Conservation (phyloP, 1,284 basidiomycete genomes). For the Melanopsichium pennsylvanicum region DNA sequence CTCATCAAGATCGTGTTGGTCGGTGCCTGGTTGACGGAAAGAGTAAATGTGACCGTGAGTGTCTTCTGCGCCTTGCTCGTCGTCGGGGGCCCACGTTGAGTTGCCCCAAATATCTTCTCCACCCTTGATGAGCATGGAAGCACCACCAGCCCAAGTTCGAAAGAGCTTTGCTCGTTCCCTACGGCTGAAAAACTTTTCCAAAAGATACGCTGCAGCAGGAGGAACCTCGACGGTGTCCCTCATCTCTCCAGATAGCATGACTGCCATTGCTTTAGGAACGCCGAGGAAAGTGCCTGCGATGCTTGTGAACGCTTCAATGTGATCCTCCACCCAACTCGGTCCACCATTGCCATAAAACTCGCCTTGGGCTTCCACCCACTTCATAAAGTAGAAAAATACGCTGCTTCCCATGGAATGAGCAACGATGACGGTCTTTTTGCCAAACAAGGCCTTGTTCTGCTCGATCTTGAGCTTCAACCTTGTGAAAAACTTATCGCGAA, state of each 20-base stretch:
- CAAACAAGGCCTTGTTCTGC: constrained; percentile 76
- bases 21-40: constrained; percentile 71
- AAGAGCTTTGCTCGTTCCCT: constrained; percentile 89
- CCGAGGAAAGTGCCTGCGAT: constrained; percentile 86
- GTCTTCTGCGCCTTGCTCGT: constrained; percentile 40
- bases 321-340: constrained; percentile 86
- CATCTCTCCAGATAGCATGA: constrained; percentile 93
- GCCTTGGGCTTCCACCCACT: constrained; percentile 91
- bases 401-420: constrained; percentile 73
- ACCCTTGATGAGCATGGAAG: constrained; percentile 75
- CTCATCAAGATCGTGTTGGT: constrained; percentile 39
- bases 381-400: constrained; percentile 67
- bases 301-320: constrained; percentile 68
- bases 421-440: constrained; percentile 84
- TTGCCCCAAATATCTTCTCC: constrained; percentile 92
- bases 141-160: constrained; percentile 92
- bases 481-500: constrained; percentile 91
- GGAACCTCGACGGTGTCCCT: constrained; percentile 86
- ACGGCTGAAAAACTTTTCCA: constrained; percentile 78
- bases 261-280: constrained; percentile 88
- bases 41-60: constrained; percentile 79
- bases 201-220: constrained; percentile 79
- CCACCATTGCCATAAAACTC: constrained; percentile 81
- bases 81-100: constrained; percentile 63
- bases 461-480: constrained; percentile 86